phyloP scores from a whole-genome alignment of 139 green algal genomes.

The Micractinium sp. region DNA sequence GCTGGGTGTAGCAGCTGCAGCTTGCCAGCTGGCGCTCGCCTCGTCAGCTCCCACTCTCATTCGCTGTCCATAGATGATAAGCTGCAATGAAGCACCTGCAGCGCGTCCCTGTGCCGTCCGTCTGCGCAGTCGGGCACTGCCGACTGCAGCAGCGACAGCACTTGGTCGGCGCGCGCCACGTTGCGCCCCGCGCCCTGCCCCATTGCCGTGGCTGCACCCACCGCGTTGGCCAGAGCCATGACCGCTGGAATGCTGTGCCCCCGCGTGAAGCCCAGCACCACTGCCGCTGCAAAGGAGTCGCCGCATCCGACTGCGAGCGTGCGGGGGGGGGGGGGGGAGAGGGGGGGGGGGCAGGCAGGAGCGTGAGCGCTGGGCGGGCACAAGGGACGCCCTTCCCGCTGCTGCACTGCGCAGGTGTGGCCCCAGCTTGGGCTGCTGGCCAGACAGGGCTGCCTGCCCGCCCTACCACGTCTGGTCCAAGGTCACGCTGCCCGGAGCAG shows the following conservation, averaged over 20 bases:
- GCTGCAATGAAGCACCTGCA: conserved; percentile 6
- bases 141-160: conserved; percentile 31
- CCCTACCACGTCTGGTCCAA: no score
- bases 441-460: no score
- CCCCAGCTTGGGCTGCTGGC: no score
- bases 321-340: no score
- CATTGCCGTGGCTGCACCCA: conserved; percentile 92
- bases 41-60: not conserved
- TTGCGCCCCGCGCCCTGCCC: conserved; percentile 86
- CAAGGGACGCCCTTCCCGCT: no score
- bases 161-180: conserved; percentile 68
- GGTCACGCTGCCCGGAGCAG: no score
- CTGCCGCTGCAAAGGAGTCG: conserved; percentile 91
- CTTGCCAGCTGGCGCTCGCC: no score
- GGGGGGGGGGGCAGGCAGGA: no score
- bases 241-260: conserved; percentile 54
- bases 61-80: not conserved
- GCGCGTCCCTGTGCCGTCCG: conserved; percentile 21
- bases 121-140: conserved; percentile 15
- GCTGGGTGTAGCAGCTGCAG: no score
- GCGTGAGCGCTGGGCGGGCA: no score
- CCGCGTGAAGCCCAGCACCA: conserved; percentile 85
- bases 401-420: no score
- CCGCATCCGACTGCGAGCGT: conserved; percentile 75
- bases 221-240: conserved; percentile 91